phyloP scores from a whole-genome alignment of 495 filamentous ascomycete genomes.

The Aspergillus egyptiacus region DNA sequence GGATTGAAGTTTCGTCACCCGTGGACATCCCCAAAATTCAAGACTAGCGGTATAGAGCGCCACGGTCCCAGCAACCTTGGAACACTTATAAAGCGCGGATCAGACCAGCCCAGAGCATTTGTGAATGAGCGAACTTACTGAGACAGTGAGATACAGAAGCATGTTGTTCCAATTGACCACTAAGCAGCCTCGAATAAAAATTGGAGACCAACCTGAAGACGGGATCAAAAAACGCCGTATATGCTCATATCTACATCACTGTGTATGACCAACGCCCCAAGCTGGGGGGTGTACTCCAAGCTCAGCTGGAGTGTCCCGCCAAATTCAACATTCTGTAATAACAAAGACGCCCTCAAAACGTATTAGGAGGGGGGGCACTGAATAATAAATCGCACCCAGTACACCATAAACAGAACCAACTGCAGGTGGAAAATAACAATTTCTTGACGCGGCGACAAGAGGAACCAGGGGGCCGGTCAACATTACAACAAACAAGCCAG shows the following conservation, averaged over 20 bases:
- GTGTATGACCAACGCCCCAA: constrained; percentile 33
- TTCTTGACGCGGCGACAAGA: constrained; percentile 12
- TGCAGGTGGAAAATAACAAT: constrained; percentile 9
- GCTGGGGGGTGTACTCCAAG: constrained; percentile 20
- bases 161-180: constrained; percentile 6
- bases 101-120: too few species aligned
- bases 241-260: constrained; percentile 48
- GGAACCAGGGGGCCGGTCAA: constrained; percentile 12
- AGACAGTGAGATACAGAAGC: too few species aligned
- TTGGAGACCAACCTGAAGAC: constrained; percentile 15
- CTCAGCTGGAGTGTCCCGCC: constrained; percentile 23
- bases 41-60: too few species aligned
- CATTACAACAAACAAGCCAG: constrained; percentile 20
- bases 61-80: too few species aligned
- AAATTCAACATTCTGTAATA: constrained; percentile 22
- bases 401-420: constrained; percentile 26
- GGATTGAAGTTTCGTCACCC: too few species aligned
- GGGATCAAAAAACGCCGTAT: constrained; percentile 33
- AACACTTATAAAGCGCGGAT: too few species aligned
- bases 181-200: constrained; percentile 16
- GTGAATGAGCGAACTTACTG: too few species aligned
- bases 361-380: constrained; percentile 16
- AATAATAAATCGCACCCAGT: constrained; percentile 24
- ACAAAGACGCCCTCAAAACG: constrained; percentile 17
- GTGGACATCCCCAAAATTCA: too few species aligned